Evolutionary conservation across 768 basidiomycete genomes (phyloP), one percentile per base, ranked within the genome.

Genomic region (Boletus huronensis): DNA sequence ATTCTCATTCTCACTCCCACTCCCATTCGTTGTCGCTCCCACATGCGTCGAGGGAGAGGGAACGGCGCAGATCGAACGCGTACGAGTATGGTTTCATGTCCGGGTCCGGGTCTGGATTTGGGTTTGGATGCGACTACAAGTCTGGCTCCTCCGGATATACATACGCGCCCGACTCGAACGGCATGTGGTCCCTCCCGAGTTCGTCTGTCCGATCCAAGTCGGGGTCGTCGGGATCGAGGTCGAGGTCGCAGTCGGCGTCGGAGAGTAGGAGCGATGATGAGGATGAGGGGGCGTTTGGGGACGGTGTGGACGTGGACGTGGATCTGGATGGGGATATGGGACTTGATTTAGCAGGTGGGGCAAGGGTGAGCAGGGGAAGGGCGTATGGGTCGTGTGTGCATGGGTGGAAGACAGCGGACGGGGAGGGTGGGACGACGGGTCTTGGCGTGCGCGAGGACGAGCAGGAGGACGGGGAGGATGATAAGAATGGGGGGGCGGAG

Each of bases 161-260:
- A 26, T 54, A 66, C 41, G 59, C 64, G 2, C 34, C 51, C 16
- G 40, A 51, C 63, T 58, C 65, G 23, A 68, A 72, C 29, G 80
- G 74, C 23, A 79, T 75, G 31, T 83, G 82, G 81, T 80, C 80
- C 14, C 73, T 82, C 41, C 82, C 80, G 23, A 75, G 77, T 32
- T 83, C 82, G 25, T 82, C 82, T 1, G 54, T 83, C 45, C 72
- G 78, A 54, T 74, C 62, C 41, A 67, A 54, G 40, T 79, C 75
- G 10, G 68, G 68, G 31, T 77, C 73, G 35, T 72, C 72, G 13
- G 50, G 70, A 16, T 70, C 72, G 8, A 50, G 64, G 43, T 73
- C 72, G 14, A 48, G 69, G 17, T 72, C 73, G 4, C 63, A 61
- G 53, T 72, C 71, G 34, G 65, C 58, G 26, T 72, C 71, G 46